Base-by-base conservation (phyloP, 768 basidiomycete species). In the Rhodocollybia butyracea region DNA sequence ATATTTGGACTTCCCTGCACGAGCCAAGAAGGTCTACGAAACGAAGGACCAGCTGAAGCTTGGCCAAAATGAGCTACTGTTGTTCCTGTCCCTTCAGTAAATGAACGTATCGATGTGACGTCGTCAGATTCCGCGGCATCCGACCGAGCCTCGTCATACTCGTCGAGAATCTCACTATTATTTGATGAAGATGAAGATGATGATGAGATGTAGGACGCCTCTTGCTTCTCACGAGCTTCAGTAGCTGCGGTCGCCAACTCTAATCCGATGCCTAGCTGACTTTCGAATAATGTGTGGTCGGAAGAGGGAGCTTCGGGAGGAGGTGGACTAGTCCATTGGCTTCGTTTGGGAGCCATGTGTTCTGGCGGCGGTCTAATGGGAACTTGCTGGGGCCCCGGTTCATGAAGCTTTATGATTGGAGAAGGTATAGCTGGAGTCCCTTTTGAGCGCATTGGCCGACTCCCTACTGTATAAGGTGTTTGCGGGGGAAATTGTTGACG, bases 301-400 rank as follows among this genome's bases (percentile, higher is more conserved):
- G 78, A 79, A 10, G 80, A 75, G 0, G 90, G 76, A 1, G 89
- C 91, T 61, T 87, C 88, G 1, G 85, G 82, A 3, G 90, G 88
- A 24, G 91, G 90, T 8, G 90, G 89, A 60, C 88, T 91, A 2
- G 90, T 92, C 91, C 90, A 92, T 68, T 88, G 87, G 30, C 80
- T 75, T 29, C 90, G 82, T 64, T 79, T 86, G 1, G 91, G 88
- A 17, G 88, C 89, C 91, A 91, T 90, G 60, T 89, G 88, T 55
- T 85, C 85, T 2, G 85, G 83, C 40, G 79, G 82, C 7, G 79
- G 73, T 15, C 78, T 77, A 45, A 73, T 54, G 61, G 68, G 68
- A 42, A 64, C 70, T 61, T 57, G 71, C 60, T 65, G 66, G 29
- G 65, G 66, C 19, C 65, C 68, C 10, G 76, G 71, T 48, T 82